These are phyloP conservation scores for Blepharisma japonicum DNA, from an alignment of 73 alveolate species.

Conservation along the genomic window DNA sequence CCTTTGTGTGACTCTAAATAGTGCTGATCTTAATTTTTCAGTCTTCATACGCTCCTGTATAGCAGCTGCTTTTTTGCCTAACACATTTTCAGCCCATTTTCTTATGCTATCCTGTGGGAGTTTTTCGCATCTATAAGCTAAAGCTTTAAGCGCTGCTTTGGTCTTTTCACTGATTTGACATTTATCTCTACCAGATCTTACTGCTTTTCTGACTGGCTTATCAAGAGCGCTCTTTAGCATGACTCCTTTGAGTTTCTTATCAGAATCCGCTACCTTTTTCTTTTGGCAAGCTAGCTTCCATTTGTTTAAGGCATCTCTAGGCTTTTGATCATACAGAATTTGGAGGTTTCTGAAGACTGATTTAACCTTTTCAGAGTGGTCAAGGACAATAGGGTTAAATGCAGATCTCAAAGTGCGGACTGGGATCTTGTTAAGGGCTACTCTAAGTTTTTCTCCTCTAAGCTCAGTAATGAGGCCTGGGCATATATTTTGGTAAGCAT, in stretches of 20 bases:
- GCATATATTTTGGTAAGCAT: not conserved
- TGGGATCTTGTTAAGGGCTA: not conserved
- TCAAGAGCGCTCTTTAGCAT: not conserved
- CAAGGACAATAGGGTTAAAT: not conserved
- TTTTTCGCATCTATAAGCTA: no score
- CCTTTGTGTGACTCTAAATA: not conserved
- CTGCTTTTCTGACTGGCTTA: constrained; percentile 16
- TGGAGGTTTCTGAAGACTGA: no score
- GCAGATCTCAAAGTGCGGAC: not conserved
- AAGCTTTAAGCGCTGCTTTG: no score
- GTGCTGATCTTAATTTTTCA: not conserved
- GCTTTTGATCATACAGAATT: not conserved
- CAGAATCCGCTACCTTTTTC: not conserved
- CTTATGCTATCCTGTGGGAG: no score
- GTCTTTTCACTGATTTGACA: no score
- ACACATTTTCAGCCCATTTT: no score
- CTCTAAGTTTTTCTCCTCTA: constrained; percentile 7
- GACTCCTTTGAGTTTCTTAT: not conserved
- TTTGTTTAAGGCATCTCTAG: constrained; percentile 13
- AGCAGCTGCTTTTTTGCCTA: no score
- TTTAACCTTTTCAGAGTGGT: not conserved
- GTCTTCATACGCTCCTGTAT: not conserved
- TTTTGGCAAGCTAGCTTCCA: not conserved
- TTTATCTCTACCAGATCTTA: not conserved
- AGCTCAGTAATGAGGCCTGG: not conserved